phyloP scores from a whole-genome alignment of 176 grass and related monocot species.

The Canna indica region DNA sequence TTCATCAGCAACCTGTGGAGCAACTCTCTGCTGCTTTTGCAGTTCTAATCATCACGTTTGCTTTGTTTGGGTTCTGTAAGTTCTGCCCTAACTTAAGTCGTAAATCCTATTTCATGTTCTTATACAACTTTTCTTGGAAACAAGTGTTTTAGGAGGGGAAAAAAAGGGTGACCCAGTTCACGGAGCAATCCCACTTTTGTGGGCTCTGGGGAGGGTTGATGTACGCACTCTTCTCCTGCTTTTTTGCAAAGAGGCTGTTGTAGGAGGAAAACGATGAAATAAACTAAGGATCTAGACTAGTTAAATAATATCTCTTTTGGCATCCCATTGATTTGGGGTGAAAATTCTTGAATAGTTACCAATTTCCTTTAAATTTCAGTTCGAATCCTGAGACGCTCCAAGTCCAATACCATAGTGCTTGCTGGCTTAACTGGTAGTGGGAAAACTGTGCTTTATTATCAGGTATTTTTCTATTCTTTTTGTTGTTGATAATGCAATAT shows the following conservation, averaged over 20 bases:
- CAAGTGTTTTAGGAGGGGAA: no score
- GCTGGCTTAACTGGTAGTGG: conserved; percentile 79
- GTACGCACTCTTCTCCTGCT: no score
- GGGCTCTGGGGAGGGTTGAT: no score
- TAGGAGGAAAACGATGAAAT: background rate
- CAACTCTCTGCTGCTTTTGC: conserved; percentile 65
- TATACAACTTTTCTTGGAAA: background rate
- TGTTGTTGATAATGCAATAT: background rate
- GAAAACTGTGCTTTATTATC: conserved; percentile 88
- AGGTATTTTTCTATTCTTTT: conserved; percentile 32
- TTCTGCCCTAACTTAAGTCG: background rate
- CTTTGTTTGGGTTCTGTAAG: conserved; percentile 39
- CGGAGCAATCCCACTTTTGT: no score
- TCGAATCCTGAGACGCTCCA: conserved; percentile 50
- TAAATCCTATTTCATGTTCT: conserved; percentile 8
- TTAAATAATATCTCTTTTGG: background rate
- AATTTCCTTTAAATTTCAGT: conserved; percentile 33
- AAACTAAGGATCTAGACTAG: background rate
- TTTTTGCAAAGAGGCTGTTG: no score
- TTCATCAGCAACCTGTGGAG: conserved; percentile 65
- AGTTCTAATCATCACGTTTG: conserved; percentile 42
- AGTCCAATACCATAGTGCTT: conserved; percentile 68
- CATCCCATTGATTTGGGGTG: background rate
- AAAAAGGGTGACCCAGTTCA: no score
- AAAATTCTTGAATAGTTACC: background rate